Evolutionary conservation across 2,329 filamentous ascomycete species (phyloP).

Genomic region (Clathrospora elynae): DNA sequence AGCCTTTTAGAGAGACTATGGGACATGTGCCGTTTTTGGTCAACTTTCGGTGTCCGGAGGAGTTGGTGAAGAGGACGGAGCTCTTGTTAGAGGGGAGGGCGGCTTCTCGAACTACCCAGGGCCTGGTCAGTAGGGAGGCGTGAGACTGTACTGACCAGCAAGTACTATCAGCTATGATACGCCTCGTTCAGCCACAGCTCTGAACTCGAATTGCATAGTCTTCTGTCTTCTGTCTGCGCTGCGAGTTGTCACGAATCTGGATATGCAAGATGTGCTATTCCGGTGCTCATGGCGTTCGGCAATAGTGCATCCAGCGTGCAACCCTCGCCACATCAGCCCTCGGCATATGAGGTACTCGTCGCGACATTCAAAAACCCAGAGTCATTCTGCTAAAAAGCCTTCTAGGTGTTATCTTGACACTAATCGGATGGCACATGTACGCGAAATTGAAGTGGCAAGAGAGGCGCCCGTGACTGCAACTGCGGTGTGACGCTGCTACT

Average conservation of each 20-base stretch:
- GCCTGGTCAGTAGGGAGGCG: too few relatives aligned
- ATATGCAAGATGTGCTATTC: constrained; percentile 8
- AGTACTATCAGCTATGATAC: too few relatives aligned
- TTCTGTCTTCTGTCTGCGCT: too few relatives aligned
- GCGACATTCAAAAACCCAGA: background rate
- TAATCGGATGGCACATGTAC: background rate
- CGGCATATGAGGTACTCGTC: too few relatives aligned
- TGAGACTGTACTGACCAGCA: too few relatives aligned
- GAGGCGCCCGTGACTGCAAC: background rate
- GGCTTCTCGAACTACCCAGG: too few relatives aligned
- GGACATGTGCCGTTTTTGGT: constrained; percentile 34
- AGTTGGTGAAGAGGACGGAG: constrained; percentile 25
- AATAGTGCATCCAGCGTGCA: too few relatives aligned
- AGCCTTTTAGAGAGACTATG: constrained; percentile 26
- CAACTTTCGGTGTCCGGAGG: constrained; percentile 39
- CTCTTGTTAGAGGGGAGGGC: too few relatives aligned
- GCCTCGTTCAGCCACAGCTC: too few relatives aligned
- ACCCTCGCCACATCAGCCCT: too few relatives aligned
- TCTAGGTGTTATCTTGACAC: background rate
- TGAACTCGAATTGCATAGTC: too few relatives aligned
- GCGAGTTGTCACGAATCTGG: background rate
- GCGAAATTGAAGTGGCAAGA: constrained; percentile 3
- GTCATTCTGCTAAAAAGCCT: background rate
- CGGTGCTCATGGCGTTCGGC: constrained; percentile 2
- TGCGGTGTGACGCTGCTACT: background rate